Percentiles rank a stretch among this genome's conserved stretches.
Evolutionary conservation across 2,329 filamentous ascomycete genomes (phyloP).

Genomic region (Tolypocladium tundrense): DNA sequence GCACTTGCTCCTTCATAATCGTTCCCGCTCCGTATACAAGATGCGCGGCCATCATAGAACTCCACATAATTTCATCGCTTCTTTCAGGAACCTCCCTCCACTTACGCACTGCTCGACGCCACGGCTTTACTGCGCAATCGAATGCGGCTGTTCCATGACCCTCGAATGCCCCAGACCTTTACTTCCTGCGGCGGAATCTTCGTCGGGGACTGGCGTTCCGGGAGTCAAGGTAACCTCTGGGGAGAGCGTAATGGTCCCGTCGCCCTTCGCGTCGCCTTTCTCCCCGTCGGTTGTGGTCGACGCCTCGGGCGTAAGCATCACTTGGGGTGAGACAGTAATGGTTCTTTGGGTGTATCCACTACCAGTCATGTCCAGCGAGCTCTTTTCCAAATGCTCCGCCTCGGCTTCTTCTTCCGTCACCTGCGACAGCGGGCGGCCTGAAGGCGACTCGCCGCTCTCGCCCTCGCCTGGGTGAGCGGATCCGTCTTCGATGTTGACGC

Average conservation of each 20-base stretch:
- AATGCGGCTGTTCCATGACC: constrained; percentile 22
- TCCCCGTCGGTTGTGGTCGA: constrained; percentile 15
- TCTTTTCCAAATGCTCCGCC: constrained; percentile 19
- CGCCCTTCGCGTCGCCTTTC: background rate
- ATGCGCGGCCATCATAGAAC: background rate
- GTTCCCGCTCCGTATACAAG: constrained; percentile 1
- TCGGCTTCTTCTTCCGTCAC: constrained; percentile 25
- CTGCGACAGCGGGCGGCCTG: constrained; percentile 21
- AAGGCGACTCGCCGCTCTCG: constrained; percentile 14
- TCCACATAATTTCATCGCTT: background rate
- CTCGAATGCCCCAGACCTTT: constrained; percentile 34
- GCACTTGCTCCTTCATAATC: background rate
- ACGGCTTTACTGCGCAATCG: constrained; percentile 21
- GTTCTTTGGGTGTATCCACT: background rate
- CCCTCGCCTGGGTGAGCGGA: constrained; percentile 20
- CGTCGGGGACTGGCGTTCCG: constrained; percentile 31
- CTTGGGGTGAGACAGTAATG: constrained; percentile 2
- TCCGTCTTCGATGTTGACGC: constrained; percentile 44
- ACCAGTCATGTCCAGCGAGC: background rate
- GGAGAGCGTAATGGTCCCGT: constrained; percentile 6
- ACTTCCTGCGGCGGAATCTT: constrained; percentile 22
- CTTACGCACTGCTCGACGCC: background rate
- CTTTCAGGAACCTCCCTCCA: no score
- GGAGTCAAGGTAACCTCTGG: constrained; percentile 39
- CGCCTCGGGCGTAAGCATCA: constrained; percentile 23